Base-by-base conservation (phyloP, 2,329 filamentous ascomycete genomes). In the Aureobasidium sp. region DNA sequence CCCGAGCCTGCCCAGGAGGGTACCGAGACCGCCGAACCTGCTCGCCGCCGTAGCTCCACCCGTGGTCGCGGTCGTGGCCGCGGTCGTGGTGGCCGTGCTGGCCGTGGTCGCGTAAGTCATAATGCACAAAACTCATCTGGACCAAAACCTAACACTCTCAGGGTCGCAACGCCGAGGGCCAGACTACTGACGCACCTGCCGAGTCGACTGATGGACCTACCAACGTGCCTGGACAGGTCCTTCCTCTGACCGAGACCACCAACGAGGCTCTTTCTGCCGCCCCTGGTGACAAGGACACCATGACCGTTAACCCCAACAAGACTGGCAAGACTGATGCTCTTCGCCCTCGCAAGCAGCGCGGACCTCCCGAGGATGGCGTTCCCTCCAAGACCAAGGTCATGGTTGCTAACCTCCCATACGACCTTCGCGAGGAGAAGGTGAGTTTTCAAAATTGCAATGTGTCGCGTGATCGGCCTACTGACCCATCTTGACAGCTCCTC, bases 321-420 rank as follows among this genome's bases (percentile, higher is more conserved):
- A 64, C 61, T 36, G 72, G 74, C 67, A 75, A 75, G 71, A 71
- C 78, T 67, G 80, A 78, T 70, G 78, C 77, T 69, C 79, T 76
- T 65, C 81, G 81, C 70, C 79, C 82, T 70, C 84, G 84, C 76
- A 87, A 86, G 80, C 86, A 97, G 85, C 92, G 94, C 77, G 94
- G 94, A 67, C 94, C 94, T 68, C 94, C 94, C 64, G 93, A 96
- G 78, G 93, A 99, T 76, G 94, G 94, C 70, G 90, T 99, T 73
- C 88, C 94, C 68, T 97, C 93, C 79, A 97, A 97, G 88, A 97
- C 90, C 79, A 99, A 99, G 89, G 91, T 99, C 80, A 99, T 99
- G 94, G 94, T 99, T 73, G 94, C 94, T 74, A 99, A 99, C 83
- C 86, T 99, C 66, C 94, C 94, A 59, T 99, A 99, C 75, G 93